phyloP scores from a whole-genome alignment of 345 rosid species.

The Aurinia saxatilis region DNA sequence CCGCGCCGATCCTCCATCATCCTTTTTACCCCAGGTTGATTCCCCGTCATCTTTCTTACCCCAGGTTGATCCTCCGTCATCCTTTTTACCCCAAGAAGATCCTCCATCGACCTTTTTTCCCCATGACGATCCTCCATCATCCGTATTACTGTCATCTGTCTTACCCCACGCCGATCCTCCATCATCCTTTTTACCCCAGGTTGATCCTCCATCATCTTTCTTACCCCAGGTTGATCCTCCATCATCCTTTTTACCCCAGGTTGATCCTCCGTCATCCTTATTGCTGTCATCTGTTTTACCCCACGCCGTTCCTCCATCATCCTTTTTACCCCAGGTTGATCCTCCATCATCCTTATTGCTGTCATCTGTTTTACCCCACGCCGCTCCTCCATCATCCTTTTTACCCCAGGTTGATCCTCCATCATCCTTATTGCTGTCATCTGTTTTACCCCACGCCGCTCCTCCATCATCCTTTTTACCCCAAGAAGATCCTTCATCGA shows the following conservation, averaged over 20 bases:
- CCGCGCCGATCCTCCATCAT: neutral
- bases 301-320: neutral
- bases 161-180: neutral
- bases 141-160: neutral
- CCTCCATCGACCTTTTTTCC: constrained; percentile 5
- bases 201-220: neutral
- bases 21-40: neutral
- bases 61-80: constrained; percentile 1
- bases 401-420: neutral
- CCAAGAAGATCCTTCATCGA: neutral
- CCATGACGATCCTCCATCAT: constrained; percentile 28
- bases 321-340: neutral
- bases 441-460: too few relatives aligned
- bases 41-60: neutral
- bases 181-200: neutral
- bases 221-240: constrained; percentile 1
- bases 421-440: too few relatives aligned
- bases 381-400: neutral
- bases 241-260: neutral
- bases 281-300: constrained; percentile 8
- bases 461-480: constrained; percentile 7
- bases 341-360: neutral
- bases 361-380: constrained; percentile 1
- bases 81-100: neutral
- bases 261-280: neutral